Evolutionary conservation across 2,329 filamentous ascomycete genomes (phyloP).

Genomic region (Amauroascus niger): DNA sequence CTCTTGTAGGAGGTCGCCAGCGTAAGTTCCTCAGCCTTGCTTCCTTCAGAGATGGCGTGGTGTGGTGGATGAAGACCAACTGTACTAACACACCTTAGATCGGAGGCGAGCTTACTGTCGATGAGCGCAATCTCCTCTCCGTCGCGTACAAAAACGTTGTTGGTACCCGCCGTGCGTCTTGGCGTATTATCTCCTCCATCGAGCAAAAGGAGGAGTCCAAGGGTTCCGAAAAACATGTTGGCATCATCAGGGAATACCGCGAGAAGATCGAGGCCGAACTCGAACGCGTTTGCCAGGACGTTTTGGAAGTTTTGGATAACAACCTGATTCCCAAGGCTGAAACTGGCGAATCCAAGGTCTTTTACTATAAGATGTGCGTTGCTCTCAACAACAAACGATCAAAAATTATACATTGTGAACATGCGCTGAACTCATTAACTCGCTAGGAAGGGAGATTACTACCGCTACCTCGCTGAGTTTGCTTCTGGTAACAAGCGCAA

Average conservation of each 20-base stretch:
- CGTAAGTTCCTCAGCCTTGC: constrained; percentile 41
- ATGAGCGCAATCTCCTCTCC: constrained; percentile 82
- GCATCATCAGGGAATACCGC: constrained; percentile 91
- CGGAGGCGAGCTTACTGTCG: constrained; percentile 57
- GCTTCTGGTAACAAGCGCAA: constrained; percentile 88
- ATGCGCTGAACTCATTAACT: constrained; percentile 11
- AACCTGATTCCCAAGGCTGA: constrained; percentile 91
- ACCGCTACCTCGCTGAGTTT: constrained; percentile 91
- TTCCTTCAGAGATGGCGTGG: constrained; percentile 15
- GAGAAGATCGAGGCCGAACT: constrained; percentile 97
- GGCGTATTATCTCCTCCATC: constrained; percentile 99
- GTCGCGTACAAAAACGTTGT: constrained; percentile 99
- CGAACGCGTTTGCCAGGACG: constrained; percentile 96
- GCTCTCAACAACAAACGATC: neutral
- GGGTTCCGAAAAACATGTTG: constrained; percentile 89
- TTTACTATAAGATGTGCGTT: constrained; percentile 98
- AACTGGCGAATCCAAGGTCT: constrained; percentile 97
- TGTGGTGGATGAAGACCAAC: neutral
- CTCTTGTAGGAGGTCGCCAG: constrained; percentile 76
- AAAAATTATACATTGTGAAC: neutral
- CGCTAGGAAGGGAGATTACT: constrained; percentile 88
- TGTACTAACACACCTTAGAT: constrained; percentile 39
- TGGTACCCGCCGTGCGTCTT: constrained; percentile 93
- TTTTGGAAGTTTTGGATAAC: constrained; percentile 87
- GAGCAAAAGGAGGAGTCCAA: constrained; percentile 99